Conservation (phyloP, 495 filamentous ascomycete species). For the Neurospora sublineolata region DNA sequence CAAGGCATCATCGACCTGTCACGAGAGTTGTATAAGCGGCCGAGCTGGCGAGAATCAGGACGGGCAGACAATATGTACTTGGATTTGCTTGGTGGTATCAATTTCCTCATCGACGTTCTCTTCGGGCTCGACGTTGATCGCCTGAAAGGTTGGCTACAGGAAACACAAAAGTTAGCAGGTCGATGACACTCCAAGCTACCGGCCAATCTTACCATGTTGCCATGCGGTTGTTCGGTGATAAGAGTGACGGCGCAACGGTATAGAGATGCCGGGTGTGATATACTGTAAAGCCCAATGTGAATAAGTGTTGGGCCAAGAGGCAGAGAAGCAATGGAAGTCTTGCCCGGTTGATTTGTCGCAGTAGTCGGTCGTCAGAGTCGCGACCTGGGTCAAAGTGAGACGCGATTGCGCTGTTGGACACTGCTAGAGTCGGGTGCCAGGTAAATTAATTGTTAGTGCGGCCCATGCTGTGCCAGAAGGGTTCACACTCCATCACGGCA, state of each 20-base stretch:
- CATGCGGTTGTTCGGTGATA: background rate
- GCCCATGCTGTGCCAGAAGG: background rate
- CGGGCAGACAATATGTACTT: conserved; percentile 24
- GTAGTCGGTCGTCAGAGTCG: background rate
- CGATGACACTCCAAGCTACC: background rate
- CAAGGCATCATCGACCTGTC: conserved; percentile 82
- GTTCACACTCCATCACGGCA: background rate
- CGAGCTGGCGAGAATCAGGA: background rate
- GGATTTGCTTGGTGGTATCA: conserved; percentile 89
- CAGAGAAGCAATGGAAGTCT: background rate
- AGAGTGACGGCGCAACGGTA: background rate
- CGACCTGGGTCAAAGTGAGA: background rate
- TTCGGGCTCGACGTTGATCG: conserved; percentile 87
- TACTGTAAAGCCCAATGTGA: background rate
- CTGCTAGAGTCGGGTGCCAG: background rate
- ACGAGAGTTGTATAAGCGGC: background rate
- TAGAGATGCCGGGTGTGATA: background rate
- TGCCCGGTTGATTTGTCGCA: background rate
- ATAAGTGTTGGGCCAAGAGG: background rate
- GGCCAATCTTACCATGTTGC: background rate
- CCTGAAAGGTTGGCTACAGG: conserved; percentile 52
- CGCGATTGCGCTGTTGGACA: background rate
- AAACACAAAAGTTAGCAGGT: background rate
- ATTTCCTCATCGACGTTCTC: conserved; percentile 81
- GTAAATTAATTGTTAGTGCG: background rate